Base-by-base conservation (phyloP, 345 rosid genomes). In the Theobroma cacao region DNA sequence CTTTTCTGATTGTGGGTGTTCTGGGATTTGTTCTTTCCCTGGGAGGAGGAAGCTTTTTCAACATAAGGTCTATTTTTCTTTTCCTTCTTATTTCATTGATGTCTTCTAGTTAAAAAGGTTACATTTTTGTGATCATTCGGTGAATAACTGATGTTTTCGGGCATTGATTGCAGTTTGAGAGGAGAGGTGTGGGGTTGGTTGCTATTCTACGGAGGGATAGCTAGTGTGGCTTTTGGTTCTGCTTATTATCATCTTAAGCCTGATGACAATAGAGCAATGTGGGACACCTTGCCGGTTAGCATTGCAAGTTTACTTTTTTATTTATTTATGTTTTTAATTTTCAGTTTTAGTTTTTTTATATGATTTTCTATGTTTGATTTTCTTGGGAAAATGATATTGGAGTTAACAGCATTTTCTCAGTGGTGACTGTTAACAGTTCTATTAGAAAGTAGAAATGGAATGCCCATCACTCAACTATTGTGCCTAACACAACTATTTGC, bases 211-310 rank as follows among this genome's bases (percentile, higher is more conserved):
- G 97, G 86, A 52, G 88, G 91, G 65, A 88, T 88, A 33, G 85
- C 87, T 2, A 87, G 88, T 67, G 86, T 90, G 81, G 96, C 97
- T 18, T 94, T 91, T 82, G 97, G 97, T 43, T 91, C 97, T 76
- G 94, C 94, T 80, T 91, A 89, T 83, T 94, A 94, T 80, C 98
- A 92, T 85, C 91, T 91, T 64, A 94, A 90, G 86, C 96, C 98
- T 75, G 91, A 89, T 62, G 91, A 90, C 48, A 82, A 69, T 71
- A 87, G 97, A 86, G 79, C 87, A 72, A 45, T 89, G 82, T 91
- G 90, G 89, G 97, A 91, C 86, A 87, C 86, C 77, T 84, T 94
- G 82, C 98, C 97, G 90, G 97, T 92, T 75, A 84, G 97, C 82
- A 33, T 82, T 72, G 43, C 86, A 41, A 8, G 41, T 80, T 79